Evolutionary conservation across 805 yeast species (phyloP).

Genomic region (Candida wancherniae): DNA sequence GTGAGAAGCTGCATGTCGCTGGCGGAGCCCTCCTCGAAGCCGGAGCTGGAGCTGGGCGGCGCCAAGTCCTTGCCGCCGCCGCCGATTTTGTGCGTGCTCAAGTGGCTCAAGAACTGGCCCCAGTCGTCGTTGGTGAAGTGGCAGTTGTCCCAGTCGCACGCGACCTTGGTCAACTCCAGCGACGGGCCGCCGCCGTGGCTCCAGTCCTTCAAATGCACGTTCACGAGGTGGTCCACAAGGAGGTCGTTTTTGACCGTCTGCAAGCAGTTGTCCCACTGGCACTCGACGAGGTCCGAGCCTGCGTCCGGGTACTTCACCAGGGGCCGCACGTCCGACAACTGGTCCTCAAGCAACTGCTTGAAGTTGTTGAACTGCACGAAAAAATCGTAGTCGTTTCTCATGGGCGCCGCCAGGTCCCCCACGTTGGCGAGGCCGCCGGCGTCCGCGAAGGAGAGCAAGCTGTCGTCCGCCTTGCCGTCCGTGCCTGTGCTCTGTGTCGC

Average conservation of each 20-base stretch:
- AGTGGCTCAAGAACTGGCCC: slow-evolving; percentile 53
- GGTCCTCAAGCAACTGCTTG: slow-evolving; percentile 15
- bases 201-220: slow-evolving; percentile 49
- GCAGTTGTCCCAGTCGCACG: slow-evolving; percentile 80
- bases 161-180: slow-evolving; percentile 18
- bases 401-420: neutral
- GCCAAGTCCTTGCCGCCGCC: neutral
- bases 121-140: slow-evolving; percentile 50
- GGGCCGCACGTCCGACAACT: slow-evolving; percentile 1
- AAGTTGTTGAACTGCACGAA: slow-evolving; percentile 32
- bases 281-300: no score
- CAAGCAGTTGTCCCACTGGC: slow-evolving; percentile 70
- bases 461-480: no score
- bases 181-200: slow-evolving; percentile 22
- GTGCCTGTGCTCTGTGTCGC: no score
- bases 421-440: neutral
- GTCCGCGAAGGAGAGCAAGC: no score
- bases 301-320: slow-evolving; percentile 1
- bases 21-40: no score
- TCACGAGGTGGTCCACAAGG: slow-evolving; percentile 33
- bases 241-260: slow-evolving; percentile 32
- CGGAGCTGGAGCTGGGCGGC: no score
- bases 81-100: slow-evolving; percentile 25
- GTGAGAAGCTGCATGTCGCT: slow-evolving; percentile 9
- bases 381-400: slow-evolving; percentile 33